Evolutionary conservation across 2,329 filamentous ascomycete genomes (phyloP).

Genomic region (Dothiorella sarmentorum): DNA sequence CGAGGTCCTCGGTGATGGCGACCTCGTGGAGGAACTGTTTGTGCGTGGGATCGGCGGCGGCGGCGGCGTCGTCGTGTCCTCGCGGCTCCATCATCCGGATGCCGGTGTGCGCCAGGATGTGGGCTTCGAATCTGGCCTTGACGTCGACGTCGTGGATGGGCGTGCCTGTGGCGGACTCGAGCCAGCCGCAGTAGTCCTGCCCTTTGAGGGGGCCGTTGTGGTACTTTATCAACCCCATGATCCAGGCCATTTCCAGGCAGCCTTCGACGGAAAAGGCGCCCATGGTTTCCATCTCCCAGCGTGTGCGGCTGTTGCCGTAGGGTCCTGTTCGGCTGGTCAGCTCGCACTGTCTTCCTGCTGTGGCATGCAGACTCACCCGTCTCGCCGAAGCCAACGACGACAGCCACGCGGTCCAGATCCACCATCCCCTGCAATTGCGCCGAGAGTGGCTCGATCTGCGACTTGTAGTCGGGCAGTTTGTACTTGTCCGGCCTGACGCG

Average conservation of each 20-base stretch:
- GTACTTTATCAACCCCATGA: conserved; percentile 89
- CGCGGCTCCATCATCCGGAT: conserved; percentile 33
- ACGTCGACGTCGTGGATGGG: conserved; percentile 32
- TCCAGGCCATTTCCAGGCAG: conserved; percentile 89
- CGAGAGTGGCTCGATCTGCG: conserved; percentile 23
- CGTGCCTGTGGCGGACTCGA: conserved; percentile 29
- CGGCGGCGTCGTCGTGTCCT: no score
- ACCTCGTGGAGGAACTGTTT: conserved; percentile 36
- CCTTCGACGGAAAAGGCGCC: conserved; percentile 84
- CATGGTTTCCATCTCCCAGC: conserved; percentile 88
- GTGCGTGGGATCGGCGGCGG: no score
- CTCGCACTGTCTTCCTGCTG: no score
- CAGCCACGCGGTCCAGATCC: conserved; percentile 37
- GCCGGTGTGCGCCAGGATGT: conserved; percentile 34
- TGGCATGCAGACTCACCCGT: no score
- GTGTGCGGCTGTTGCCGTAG: conserved; percentile 86
- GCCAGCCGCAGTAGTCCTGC: conserved; percentile 25
- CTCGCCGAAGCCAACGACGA: conserved; percentile 42
- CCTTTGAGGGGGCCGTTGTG: conserved; percentile 62
- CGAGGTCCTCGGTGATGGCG: conserved; percentile 32
- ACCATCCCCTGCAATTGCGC: conserved; percentile 36
- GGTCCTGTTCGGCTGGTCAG: no score
- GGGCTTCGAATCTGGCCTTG: conserved; percentile 28
- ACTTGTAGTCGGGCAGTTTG: conserved; percentile 28
- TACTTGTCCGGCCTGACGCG: no score